phyloP scores from a whole-genome alignment of 371 early-diverging fungal species.

The Apophysomyces elegans region DNA sequence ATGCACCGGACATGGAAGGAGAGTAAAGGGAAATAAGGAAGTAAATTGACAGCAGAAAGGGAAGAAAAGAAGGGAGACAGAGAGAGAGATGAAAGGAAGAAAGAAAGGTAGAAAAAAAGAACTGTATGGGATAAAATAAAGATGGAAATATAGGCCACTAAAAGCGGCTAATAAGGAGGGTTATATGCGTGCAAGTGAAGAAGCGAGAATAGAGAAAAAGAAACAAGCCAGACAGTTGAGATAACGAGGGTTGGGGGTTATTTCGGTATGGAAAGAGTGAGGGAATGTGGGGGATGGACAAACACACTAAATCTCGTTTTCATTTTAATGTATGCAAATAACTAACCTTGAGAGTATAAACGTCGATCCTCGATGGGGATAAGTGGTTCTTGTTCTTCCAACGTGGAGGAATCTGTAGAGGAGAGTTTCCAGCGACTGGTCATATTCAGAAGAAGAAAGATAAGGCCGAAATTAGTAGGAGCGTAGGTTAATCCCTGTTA shows the following conservation, averaged over 20 bases:
- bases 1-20: not conserved
- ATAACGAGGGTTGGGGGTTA: too few species aligned
- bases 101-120: not conserved
- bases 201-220: not conserved
- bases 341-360: not conserved
- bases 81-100: not conserved
- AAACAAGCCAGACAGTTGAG: too few species aligned
- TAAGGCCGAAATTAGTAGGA: not conserved
- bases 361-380: not conserved
- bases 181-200: too few species aligned
- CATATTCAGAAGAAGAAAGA: not conserved
- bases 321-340: not conserved
- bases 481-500: too few species aligned
- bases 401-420: not conserved
- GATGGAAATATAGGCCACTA: slow-evolving; percentile 6
- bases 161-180: not conserved
- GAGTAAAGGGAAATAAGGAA: not conserved
- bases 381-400: slow-evolving; percentile 6
- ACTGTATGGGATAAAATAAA: not conserved
- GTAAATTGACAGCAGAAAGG: too few species aligned
- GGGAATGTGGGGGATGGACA: not conserved
- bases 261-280: too few species aligned
- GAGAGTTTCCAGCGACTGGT: slow-evolving; percentile 4
- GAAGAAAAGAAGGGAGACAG: too few species aligned
- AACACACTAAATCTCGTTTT: not conserved